Evolutionary conservation across 148 eudicot species (phyloP).

Genomic region (Arctostaphylos glauca): DNA sequence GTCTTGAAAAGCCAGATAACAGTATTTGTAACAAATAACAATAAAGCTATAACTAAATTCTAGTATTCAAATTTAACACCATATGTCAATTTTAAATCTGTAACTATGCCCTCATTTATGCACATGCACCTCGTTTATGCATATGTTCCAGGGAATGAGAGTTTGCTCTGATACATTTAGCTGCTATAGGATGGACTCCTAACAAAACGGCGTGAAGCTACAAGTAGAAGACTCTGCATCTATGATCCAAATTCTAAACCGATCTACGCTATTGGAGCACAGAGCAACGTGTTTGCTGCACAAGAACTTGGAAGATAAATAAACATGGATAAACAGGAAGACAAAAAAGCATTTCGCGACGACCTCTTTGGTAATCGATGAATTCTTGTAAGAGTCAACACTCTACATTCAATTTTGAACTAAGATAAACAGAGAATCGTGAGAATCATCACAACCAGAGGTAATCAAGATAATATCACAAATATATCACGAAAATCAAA

Average conservation of each 20-base stretch:
- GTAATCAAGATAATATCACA: background rate
- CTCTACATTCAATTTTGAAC: background rate
- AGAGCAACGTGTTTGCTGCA: background rate
- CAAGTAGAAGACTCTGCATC: background rate
- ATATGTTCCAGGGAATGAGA: background rate
- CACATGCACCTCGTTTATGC: background rate
- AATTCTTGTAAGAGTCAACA: background rate
- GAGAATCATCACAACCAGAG: background rate
- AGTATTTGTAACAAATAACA: background rate
- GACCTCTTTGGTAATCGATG: conserved; percentile 1
- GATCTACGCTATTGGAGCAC: background rate
- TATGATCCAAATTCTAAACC: no score
- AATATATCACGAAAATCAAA: background rate
- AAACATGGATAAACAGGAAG: background rate
- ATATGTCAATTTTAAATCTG: background rate
- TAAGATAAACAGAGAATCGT: background rate
- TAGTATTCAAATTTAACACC: background rate
- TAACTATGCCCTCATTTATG: background rate
- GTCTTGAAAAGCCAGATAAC: background rate
- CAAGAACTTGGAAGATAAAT: background rate
- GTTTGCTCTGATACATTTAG: background rate
- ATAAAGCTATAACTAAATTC: background rate
- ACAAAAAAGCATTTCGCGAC: background rate
- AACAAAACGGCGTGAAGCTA: background rate
- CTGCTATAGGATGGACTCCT: background rate